phyloP scores from a whole-genome alignment of 768 basidiomycete genomes.

The Lactifluus piperatus region DNA sequence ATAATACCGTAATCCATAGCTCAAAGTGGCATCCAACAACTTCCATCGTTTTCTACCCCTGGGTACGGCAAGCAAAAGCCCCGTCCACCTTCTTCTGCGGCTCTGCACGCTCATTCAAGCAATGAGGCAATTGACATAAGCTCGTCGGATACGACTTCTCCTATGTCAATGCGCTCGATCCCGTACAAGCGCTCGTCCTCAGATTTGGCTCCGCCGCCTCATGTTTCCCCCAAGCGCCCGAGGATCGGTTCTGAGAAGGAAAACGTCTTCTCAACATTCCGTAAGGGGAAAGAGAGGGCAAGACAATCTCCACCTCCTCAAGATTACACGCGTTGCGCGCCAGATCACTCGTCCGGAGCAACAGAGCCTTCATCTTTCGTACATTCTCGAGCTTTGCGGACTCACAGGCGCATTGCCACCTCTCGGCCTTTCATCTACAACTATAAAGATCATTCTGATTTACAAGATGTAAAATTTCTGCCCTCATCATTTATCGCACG shows the following conservation, averaged over 20 bases:
- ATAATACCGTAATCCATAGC: background rate
- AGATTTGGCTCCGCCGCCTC: background rate
- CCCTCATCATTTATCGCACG: background rate
- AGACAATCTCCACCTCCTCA: background rate
- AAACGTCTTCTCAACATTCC: background rate
- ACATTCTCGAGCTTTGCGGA: background rate
- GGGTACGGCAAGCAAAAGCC: constrained; percentile 13
- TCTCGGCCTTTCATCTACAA: background rate
- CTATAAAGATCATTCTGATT: constrained; percentile 5
- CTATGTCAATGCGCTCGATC: background rate
- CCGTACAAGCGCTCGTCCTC: constrained; percentile 8
- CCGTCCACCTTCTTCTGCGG: background rate
- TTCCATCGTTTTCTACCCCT: constrained; percentile 7
- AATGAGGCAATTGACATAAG: constrained; percentile 16
- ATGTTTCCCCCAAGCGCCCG: constrained; percentile 7
- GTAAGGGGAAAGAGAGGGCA: constrained; percentile 9
- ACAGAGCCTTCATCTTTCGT: background rate
- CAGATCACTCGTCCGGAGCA: background rate
- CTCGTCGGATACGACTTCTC: constrained; percentile 6
- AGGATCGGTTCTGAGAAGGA: constrained; percentile 5
- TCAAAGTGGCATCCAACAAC: background rate
- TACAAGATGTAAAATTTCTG: constrained; percentile 1
- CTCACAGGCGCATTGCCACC: background rate
- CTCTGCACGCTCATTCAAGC: background rate
- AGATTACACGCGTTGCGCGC: background rate